Evolutionary conservation across 2,329 filamentous ascomycete genomes (phyloP), one percentile per base, ranked within the genome.

Genomic region (Colletotrichum musae): DNA sequence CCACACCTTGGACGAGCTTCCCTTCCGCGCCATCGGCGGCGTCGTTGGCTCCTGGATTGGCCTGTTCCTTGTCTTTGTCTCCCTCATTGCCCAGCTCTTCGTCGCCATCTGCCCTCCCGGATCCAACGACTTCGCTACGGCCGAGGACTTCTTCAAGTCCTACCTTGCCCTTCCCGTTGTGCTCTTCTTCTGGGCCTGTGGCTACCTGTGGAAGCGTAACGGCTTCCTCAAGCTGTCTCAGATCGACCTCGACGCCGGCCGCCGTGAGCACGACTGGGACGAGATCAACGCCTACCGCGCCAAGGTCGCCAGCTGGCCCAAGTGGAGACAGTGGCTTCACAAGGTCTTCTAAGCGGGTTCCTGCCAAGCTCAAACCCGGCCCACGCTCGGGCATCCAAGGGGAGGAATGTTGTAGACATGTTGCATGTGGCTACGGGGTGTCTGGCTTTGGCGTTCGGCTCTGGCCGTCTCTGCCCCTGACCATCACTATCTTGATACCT

Each of bases 221-320:
- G 86, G 86, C 18, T 92, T 88, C 88, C 82, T 91, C 62, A 84
- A 77, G 26, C 77, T 88, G 2, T 79, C 83, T 32, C 80, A 92
- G 72, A 92, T 93, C 67, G 91, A 93, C 73, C 85, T 93, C 62
- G 90, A 93, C 75, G 86, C 85, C 32, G 91, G 90, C 70, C 86
- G 90, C 47, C 85, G 90, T 68, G 86, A 89, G 78, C 84, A 91
- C 58, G 87, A 93, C 76, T 92, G 88, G 88, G 89, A 91, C 12
- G 81, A 81, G 48, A 90, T 91, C 79, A 86, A 91, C 76, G 84
- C 80, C 45, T 82, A 86, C 74, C 83, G 85, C 36, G 85, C 82
- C 45, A 77, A 83, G 77, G 77, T 88, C 21, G 86, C 85, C 16
- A 74, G 79, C 4, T 85, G 82, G 83, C 88, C 88, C 2, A 77